Evolutionary conservation across 768 basidiomycete genomes (phyloP), one percentile per base, ranked within the genome.

Genomic region (Lentinula sp.): DNA sequence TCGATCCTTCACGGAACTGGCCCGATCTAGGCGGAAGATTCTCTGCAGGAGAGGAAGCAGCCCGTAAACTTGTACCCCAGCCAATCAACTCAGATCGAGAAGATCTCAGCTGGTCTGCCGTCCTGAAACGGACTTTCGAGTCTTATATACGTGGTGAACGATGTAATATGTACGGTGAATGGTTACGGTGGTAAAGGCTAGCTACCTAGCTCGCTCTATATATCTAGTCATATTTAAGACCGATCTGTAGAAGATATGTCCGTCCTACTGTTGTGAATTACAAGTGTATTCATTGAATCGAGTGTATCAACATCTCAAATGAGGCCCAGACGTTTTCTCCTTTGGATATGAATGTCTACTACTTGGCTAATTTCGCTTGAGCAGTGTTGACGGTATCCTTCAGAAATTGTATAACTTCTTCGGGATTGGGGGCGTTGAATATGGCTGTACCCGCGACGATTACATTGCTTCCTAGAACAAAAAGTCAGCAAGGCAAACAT

Each of bases 371-470:
- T 64, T 74, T 82, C 18, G 79, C 82, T 69, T 89, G 89, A 15
- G 87, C 91, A 21, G 80, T 73, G 64, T 86, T 80, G 37, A 96
- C 87, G 21, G 81, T 80, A 39, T 81, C 76, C 73, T 91, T 93
- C 42, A 98, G 75, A 7, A 78, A 70, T 46, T 80, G 67, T 56
- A 98, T 97, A 52, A 95, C 92, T 42, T 83, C 74, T 48, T 86
- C 86, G 0, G 97, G 91, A 67, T 87, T 79, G n/a, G 81, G 68
- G 2, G 94, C 87, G 45, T 82, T 84, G 69, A 98, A 98, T 63
- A 99, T 89, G 5, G 96, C 95, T 6, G 95, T 98, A 11, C 97
- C 97, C 11, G 97, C 95, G 32, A 99, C 97, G 57, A 98, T 93
- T 65, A 99, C 95, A 69, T 99, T 99, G 74, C 94, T 95, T 21